A percentile compares a stretch with the other conserved stretches of the same genome.
phyloP scores from a whole-genome alignment of 345 rosid genomes.

The Viola odorata region DNA sequence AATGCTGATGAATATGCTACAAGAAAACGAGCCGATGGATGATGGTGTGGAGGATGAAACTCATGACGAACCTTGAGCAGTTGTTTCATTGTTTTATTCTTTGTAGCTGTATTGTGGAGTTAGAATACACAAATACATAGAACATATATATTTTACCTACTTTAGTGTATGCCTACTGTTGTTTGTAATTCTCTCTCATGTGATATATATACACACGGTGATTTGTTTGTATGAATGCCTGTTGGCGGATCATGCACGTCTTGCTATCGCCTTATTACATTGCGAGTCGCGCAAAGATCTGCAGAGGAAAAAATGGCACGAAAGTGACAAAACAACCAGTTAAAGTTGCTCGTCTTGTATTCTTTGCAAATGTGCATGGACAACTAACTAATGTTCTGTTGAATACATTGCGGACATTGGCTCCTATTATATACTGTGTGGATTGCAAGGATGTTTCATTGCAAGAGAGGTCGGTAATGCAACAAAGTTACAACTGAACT shows the following conservation, averaged over 20 bases:
- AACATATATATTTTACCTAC: neutral
- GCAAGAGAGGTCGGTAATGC: too few relatives aligned
- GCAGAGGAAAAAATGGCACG: too few relatives aligned
- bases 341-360: too few relatives aligned
- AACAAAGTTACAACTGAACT: neutral
- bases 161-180: constrained; percentile 2
- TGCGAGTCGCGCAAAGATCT: neutral
- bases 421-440: too few relatives aligned
- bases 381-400: too few relatives aligned
- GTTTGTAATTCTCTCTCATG: neutral
- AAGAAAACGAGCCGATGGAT: constrained; percentile 45
- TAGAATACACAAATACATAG: constrained; percentile 9
- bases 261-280: too few relatives aligned
- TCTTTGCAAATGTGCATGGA: too few relatives aligned
- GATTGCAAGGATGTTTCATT: too few relatives aligned
- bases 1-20: constrained; percentile 81
- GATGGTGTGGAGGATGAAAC: constrained; percentile 35
- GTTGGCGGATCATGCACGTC: neutral
- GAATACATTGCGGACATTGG: too few relatives aligned
- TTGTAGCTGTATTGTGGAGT: constrained; percentile 28
- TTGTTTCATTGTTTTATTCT: constrained; percentile 5
- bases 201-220: neutral
- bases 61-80: constrained; percentile 39
- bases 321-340: too few relatives aligned
- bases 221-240: neutral